Conservation (phyloP, 179 eudicot species). For the Actinidia polygama region DNA sequence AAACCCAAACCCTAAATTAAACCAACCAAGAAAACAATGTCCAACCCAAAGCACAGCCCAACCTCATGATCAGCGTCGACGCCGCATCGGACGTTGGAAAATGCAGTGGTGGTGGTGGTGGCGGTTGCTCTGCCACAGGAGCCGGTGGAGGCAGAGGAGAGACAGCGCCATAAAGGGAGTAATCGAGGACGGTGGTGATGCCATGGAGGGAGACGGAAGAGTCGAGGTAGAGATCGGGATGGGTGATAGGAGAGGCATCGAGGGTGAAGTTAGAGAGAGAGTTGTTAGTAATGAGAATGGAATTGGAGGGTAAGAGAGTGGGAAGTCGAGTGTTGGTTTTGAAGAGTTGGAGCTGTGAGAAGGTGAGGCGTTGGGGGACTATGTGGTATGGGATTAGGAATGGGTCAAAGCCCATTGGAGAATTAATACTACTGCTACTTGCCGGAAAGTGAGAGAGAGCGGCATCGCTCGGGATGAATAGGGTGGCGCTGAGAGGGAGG, state of each 20-base stretch:
- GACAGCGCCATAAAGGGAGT: constrained; percentile 23
- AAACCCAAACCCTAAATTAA: too few species aligned
- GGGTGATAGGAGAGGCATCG: constrained; percentile 39
- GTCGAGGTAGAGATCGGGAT: constrained; percentile 46
- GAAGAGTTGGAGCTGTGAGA: constrained; percentile 42
- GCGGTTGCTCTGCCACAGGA: too few species aligned
- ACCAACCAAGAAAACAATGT: too few species aligned
- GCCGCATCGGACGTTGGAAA: too few species aligned
- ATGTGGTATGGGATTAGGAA: constrained; percentile 67
- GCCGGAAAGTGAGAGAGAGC: constrained; percentile 36
- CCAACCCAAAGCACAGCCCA: too few species aligned
- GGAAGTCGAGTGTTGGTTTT: constrained; percentile 47
- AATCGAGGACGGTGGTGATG: constrained; percentile 42
- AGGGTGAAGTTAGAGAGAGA: constrained; percentile 45
- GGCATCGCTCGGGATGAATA: constrained; percentile 63
- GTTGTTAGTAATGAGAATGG: constrained; percentile 53
- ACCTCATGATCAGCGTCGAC: too few species aligned
- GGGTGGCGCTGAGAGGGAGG: constrained; percentile 50
- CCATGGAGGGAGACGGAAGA: constrained; percentile 54
- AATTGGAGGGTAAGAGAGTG: constrained; percentile 54
- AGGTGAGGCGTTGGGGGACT: constrained; percentile 59
- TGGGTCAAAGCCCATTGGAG: constrained; percentile 41
- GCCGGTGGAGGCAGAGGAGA: neutral
- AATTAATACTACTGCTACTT: neutral
- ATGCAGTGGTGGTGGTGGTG: too few species aligned